These are phyloP conservation scores for Phialocephala subalpina DNA, from an alignment of 2,329 filamentous ascomycete genomes.

Conservation along the genomic window DNA sequence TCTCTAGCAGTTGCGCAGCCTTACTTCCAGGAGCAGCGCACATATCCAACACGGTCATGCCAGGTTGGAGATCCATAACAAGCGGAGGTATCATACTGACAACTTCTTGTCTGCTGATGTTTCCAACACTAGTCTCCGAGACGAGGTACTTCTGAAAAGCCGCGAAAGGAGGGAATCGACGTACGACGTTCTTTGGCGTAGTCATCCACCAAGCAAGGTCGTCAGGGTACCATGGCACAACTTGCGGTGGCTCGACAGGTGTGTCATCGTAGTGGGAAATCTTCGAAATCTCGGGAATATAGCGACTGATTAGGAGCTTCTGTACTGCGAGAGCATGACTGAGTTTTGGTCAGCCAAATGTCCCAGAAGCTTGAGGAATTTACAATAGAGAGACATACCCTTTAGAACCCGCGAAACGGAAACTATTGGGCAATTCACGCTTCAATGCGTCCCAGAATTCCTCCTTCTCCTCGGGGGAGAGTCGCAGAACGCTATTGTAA, in stretches of 20 bases:
- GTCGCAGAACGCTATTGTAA: slow-evolving; percentile 80
- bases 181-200: slow-evolving; percentile 93
- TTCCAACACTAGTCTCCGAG: slow-evolving; percentile 95
- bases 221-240: slow-evolving; percentile 93
- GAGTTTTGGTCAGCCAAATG: slow-evolving; percentile 30
- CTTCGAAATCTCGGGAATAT: slow-evolving; percentile 88
- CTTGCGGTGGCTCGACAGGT: slow-evolving; percentile 80
- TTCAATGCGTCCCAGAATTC: slow-evolving; percentile 86
- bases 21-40: slow-evolving; percentile 98
- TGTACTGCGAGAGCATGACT: slow-evolving; percentile 94
- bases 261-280: slow-evolving; percentile 85
- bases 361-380: too few species aligned
- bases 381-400: slow-evolving; percentile 73
- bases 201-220: slow-evolving; percentile 98
- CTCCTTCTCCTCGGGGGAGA: slow-evolving; percentile 79
- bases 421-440: slow-evolving; percentile 93
- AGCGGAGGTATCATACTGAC: slow-evolving; percentile 99
- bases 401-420: slow-evolving; percentile 95
- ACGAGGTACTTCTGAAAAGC: slow-evolving; percentile 98
- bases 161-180: slow-evolving; percentile 92
- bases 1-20: slow-evolving; percentile 92
- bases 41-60: slow-evolving; percentile 93
- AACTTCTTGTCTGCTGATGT: slow-evolving; percentile 96
- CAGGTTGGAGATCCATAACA: slow-evolving; percentile 87
- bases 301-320: slow-evolving; percentile 84